These are phyloP conservation scores for Heliamphora pulchella DNA, from an alignment of 179 eudicot species.

Conservation along the genomic window DNA sequence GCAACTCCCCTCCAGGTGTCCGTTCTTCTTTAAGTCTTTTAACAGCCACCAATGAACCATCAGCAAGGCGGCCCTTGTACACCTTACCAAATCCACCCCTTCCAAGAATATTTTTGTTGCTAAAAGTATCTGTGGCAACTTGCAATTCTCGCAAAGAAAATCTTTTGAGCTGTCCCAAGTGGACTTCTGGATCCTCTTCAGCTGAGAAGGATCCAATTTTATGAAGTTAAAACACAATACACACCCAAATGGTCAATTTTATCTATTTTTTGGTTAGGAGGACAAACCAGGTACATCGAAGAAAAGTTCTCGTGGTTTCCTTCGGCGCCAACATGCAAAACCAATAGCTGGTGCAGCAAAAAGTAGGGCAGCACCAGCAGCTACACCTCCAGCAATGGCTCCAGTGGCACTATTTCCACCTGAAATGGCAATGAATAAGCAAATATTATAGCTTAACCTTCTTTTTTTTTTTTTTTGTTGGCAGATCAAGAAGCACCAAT, in stretches of 20 bases:
- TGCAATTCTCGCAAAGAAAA: constrained; percentile 63
- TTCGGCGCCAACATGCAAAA: constrained; percentile 67
- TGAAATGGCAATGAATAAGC: constrained; percentile 20
- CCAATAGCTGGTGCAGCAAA: constrained; percentile 69
- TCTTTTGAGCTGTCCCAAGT: constrained; percentile 62
- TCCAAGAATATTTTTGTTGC: constrained; percentile 66
- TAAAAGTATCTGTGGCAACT: constrained; percentile 67
- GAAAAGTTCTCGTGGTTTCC: constrained; percentile 61
- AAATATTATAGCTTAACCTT: constrained; percentile 1
- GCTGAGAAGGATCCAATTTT: constrained; percentile 27
- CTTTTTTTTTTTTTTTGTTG: neutral
- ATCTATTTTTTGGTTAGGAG: neutral
- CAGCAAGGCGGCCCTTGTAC: constrained; percentile 66
- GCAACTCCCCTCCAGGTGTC: constrained; percentile 72
- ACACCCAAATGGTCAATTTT: neutral
- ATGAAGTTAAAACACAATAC: neutral
- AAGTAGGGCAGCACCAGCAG: constrained; percentile 66
- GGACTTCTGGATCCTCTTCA: constrained; percentile 75
- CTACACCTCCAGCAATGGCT: constrained; percentile 75
- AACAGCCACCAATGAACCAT: constrained; percentile 63
- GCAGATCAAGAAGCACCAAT: constrained; percentile 2
- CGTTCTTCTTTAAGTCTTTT: constrained; percentile 67
- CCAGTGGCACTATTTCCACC: constrained; percentile 53
- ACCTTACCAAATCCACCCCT: constrained; percentile 78
- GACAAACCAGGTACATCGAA: constrained; percentile 65